Percentiles rank a stretch among this genome's conserved stretches.
These are phyloP conservation scores for Phytophthora cactorum DNA, from an alignment of 352 stramenopile species.

Conservation along the genomic window DNA sequence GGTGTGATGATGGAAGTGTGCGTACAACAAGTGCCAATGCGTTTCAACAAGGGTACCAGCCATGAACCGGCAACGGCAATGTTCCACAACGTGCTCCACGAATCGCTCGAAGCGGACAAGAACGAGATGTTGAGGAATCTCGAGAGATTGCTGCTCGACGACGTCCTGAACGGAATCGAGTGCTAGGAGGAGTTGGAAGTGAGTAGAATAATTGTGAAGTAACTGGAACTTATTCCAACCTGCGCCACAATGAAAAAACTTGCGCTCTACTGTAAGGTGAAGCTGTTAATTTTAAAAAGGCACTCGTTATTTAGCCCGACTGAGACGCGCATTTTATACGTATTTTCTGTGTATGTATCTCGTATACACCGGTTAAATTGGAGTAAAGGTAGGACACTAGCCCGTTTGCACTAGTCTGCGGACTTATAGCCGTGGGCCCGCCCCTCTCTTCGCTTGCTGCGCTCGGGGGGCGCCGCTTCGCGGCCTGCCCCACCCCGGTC, in stretches of 20 bases:
- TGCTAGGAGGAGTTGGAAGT: conserved; percentile 2
- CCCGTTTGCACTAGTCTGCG: too few species aligned
- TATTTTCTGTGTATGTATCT: too few species aligned
- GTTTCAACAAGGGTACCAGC: neutral
- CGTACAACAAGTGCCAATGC: conserved; percentile 38
- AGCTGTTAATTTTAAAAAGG: too few species aligned
- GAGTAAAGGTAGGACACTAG: too few species aligned
- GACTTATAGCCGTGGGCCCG: too few species aligned
- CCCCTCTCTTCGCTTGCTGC: too few species aligned
- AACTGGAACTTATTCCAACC: neutral
- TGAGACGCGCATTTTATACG: too few species aligned
- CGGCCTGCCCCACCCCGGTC: too few species aligned
- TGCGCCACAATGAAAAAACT: neutral
- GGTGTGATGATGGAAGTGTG: conserved; percentile 39
- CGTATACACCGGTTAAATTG: too few species aligned
- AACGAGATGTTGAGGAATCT: conserved; percentile 14
- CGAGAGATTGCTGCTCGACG: conserved; percentile 23
- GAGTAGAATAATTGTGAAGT: neutral
- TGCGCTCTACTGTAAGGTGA: neutral
- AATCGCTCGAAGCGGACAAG: conserved; percentile 21
- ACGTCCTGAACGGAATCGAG: conserved; percentile 20
- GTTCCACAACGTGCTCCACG: conserved; percentile 29
- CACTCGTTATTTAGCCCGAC: too few species aligned
- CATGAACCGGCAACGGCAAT: conserved; percentile 20
- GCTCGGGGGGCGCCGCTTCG: too few species aligned